Base-by-base conservation (phyloP, 371 early-diverging fungal species). In the Mucor indicus region DNA sequence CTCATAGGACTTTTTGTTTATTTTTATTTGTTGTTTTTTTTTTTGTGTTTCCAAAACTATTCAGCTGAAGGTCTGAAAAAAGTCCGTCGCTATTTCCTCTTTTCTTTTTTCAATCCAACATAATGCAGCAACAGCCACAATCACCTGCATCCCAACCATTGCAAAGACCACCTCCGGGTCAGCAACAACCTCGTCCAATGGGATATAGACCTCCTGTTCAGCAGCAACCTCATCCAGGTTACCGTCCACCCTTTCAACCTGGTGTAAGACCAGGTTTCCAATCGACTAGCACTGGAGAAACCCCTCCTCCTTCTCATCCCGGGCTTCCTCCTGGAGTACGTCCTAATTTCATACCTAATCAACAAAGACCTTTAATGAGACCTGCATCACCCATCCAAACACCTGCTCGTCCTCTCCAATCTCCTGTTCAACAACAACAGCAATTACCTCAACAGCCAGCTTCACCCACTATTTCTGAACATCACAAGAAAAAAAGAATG, bases 401-500 rank as follows among this genome's bases (percentile, higher is more conserved):
- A 23, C 53, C 31, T 20, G 4, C 44, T 17, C 44, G 44, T 13
- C 40, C 41, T 37, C 35, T 15, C 21, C 41, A 41, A 22, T 47
- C 49, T 42, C 50, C 57, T 37, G 15, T 45, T 39, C 50, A 45
- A 22, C 47, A 48, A 22, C 59, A 43, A 44, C 30, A 42, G 31
- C 51, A 42, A 30, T 15, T 23, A 36, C 35, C 20, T 10, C 21
- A 42, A 12, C 43, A 23, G 11, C 43, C 43, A 30, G 25, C 25
- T 20, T 24, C 47, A 17, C 52, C 43, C 16, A 43, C 42, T 12
- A 17, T 45, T 19, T 22, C 57, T 9, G 70, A 72, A 1, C 66
- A 69, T 44, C 67, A 69, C 32, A 55, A 60, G 31, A 69, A 64
- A 27, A 82, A 80, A 62, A 62, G 85, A 44, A 69, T 80, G 74